Conservation (phyloP, 306 rosid species). For the barrel medic (Medicago truncatula) region MtrunA17r5.0-ANR NC_053043.1:45853501-45854000, state of each 20-base stretch:
- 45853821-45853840: too few relatives aligned
- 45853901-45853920: too few relatives aligned
- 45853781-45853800: conserved; percentile 45
- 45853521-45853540: conserved; percentile 60
- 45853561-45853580: conserved; percentile 64
- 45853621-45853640: conserved; percentile 43
- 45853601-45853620: conserved; percentile 54
- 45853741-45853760: conserved; percentile 56
- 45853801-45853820: too few relatives aligned
- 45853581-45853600: conserved; percentile 59
- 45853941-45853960: too few relatives aligned
- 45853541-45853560: conserved; percentile 66
- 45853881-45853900: too few relatives aligned
- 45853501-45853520: conserved; percentile 65
- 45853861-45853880: too few relatives aligned
- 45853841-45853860: too few relatives aligned
- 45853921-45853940: too few relatives aligned
- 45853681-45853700: too few relatives aligned
- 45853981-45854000: too few relatives aligned
- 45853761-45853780: conserved; percentile 56
- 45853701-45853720: conserved; percentile 80
- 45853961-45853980: too few relatives aligned
- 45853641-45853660: conserved; percentile 44
- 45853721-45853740: conserved; percentile 63
- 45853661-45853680: too few relatives aligned